Evolutionary conservation across 1,139 yeast genomes (phyloP), one percentile per base, ranked within the genome.

Genomic region (Geotrichum reessii): DNA sequence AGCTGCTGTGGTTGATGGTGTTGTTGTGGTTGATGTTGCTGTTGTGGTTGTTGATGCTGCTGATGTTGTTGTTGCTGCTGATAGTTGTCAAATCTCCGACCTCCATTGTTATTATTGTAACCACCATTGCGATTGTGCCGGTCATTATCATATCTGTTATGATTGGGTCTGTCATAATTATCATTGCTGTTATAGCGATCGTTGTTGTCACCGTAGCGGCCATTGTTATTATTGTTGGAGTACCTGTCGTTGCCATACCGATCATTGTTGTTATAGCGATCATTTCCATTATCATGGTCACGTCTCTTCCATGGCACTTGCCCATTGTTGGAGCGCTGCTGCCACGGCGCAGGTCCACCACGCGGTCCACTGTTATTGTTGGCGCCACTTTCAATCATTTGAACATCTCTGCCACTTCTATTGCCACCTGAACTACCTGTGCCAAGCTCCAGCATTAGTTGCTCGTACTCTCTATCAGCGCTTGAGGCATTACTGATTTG

Each of bases 401-500:
- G 37, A 21, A 28, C 44, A 11, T 53, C 61, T 19, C 55, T 40
- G n/a, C 54, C 59, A 8, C 60, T 17, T 49, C 64, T 25, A 28
- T 42, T 27, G n/a, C 58, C 51, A 27, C 50, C 31, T 12, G 50
- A 62, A 14, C 42, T 37, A 27, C 71, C 74, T 9, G 80, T 78
- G 47, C 77, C 76, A 53, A 81, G 69, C 59, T 80, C 84, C 58
- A 74, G 71, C 80, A 82, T 78, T 69, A 82, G 77, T 58, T 75
- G 76, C 55, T 78, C 81, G 62, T 79, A 78, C 63, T 81, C 85
- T 51, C 72, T 70, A 57, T 81, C 84, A 17, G 74, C 74, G 21
- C 66, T 66, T 22, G 69, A 63, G 37, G 63, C 61, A 14, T 59
- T 58, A n/a, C 58, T 59, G 19, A 49, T 56, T 28, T 53, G 57